Evolutionary conservation across 2,329 filamentous ascomycete genomes (phyloP).

Genomic region (Colletotrichum melonis): DNA sequence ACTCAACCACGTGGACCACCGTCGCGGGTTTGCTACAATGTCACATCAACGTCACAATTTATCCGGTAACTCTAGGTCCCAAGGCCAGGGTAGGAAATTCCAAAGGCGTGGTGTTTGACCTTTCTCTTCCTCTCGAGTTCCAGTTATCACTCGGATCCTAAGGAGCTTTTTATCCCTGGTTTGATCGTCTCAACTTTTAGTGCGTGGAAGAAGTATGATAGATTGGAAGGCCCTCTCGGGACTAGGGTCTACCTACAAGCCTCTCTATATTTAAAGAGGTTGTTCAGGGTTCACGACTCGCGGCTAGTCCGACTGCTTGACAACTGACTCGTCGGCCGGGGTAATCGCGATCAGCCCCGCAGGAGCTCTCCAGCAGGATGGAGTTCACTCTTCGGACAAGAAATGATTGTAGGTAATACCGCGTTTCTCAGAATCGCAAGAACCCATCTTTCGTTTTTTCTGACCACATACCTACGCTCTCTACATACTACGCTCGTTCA

Average conservation of each 20-base stretch:
- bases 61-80: neutral
- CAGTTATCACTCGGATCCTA: neutral
- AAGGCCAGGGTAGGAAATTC: neutral
- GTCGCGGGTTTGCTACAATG: neutral
- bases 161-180: neutral
- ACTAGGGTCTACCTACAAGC: neutral
- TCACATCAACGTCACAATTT: neutral
- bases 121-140: neutral
- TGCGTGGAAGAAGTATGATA: neutral
- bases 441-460: neutral
- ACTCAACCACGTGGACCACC: neutral
- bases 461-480: neutral
- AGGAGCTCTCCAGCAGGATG: neutral
- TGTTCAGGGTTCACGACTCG: conserved; percentile 16
- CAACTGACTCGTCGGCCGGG: neutral
- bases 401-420: neutral
- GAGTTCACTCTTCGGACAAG: neutral
- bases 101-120: no score
- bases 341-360: no score
- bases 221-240: neutral
- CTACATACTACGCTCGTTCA: neutral
- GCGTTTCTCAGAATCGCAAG: neutral
- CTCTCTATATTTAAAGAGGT: neutral
- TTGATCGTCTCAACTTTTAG: conserved; percentile 3
- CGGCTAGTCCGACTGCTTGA: neutral